Base-by-base conservation (phyloP, 2,329 filamentous ascomycete genomes). In the Colletotrichum destructivum region DNA sequence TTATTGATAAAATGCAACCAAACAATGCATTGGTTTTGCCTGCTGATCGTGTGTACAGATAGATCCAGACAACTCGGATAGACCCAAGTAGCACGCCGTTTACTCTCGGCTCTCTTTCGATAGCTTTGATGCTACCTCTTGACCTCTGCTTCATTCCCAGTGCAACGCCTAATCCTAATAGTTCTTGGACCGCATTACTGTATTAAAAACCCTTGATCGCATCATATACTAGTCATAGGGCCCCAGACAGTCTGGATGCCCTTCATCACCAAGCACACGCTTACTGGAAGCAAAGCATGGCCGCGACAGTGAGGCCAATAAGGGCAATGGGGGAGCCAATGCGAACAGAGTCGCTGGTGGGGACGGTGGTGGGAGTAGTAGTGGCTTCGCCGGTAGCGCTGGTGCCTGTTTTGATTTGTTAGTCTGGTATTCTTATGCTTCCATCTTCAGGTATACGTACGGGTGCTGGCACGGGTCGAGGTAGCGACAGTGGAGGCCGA, bases 271-370 rank as follows among this genome's bases (percentile, higher is more conserved):
- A 40, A 31, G 35, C 40, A 54, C 38, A 52, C 54, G 70, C 64
- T 78, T 82, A 84, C 79, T 84, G 82, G 74, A 84, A 82, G 81
- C 83, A 82, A 74, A 83, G 69, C 73, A 84, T 80, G 62, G 81
- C 80, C 63, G 81, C 82, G 51, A 82, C 77, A 46, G 82, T 79
- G 55, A 82, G 78, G 44, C 83, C 76, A 74, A 84, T 77, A 40
- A 84, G 77, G 52, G 82, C 83, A 52, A 84, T 78, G n/a, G 83
- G 81, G 23, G 82, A 84, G 71, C 80, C 77, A 71, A 80, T 77
- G 74, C 72, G 75, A 59, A 70, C 75, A 46, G 75, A 69, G 60
- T 76, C 74, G 56, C 71, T 66, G 44, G 71, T 75, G 44, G 75
- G 77, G 23, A 76, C 73, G 44, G 67, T 81, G 78, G 75, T 79